Percentiles rank a stretch among this genome's conserved stretches.
phyloP scores from a whole-genome alignment of 768 basidiomycete species.

The Calocybe cyanea region DNA sequence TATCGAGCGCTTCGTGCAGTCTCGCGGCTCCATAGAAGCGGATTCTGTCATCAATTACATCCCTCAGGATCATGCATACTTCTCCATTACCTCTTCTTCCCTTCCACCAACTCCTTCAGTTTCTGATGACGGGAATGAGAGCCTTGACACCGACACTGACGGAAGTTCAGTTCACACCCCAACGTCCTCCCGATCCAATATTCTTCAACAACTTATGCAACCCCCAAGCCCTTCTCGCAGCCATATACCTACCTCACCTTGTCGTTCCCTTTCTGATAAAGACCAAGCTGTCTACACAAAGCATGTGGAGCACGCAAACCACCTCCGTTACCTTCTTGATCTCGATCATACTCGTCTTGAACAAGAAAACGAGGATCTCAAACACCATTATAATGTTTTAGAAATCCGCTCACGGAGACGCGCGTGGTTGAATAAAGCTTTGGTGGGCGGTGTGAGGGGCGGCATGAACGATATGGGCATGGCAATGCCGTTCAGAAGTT shows the following conservation, averaged over 20 bases:
- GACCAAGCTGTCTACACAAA: slow-evolving; percentile 32
- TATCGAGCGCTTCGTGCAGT: slow-evolving; percentile 39
- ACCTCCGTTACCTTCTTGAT: slow-evolving; percentile 37
- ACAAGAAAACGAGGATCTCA: slow-evolving; percentile 34
- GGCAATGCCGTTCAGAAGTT: slow-evolving; percentile 45
- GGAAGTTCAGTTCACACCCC: slow-evolving; percentile 49
- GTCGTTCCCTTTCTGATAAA: slow-evolving; percentile 23
- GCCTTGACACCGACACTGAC: slow-evolving; percentile 38
- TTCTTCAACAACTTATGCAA: slow-evolving; percentile 22
- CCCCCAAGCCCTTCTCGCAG: slow-evolving; percentile 4
- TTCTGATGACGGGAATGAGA: slow-evolving; percentile 39
- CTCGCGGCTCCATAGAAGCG: slow-evolving; percentile 17
- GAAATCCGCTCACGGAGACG: slow-evolving; percentile 58
- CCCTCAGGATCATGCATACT: slow-evolving; percentile 22
- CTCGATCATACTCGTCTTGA: slow-evolving; percentile 38
- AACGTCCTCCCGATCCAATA: slow-evolving; percentile 26
- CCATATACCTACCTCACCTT: neutral
- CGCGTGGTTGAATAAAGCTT: slow-evolving; percentile 60
- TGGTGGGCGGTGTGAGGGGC: slow-evolving; percentile 20
- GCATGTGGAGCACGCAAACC: slow-evolving; percentile 28
- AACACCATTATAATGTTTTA: slow-evolving; percentile 40
- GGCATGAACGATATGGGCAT: slow-evolving; percentile 36
- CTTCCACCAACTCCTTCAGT: slow-evolving; percentile 28
- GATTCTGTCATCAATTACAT: slow-evolving; percentile 9
- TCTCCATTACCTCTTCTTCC: slow-evolving; percentile 26